Percentiles rank a stretch among this genome's conserved stretches.
Evolutionary conservation across 352 stramenopile species (phyloP).

Genomic region (Globisporangium lucens): DNA sequence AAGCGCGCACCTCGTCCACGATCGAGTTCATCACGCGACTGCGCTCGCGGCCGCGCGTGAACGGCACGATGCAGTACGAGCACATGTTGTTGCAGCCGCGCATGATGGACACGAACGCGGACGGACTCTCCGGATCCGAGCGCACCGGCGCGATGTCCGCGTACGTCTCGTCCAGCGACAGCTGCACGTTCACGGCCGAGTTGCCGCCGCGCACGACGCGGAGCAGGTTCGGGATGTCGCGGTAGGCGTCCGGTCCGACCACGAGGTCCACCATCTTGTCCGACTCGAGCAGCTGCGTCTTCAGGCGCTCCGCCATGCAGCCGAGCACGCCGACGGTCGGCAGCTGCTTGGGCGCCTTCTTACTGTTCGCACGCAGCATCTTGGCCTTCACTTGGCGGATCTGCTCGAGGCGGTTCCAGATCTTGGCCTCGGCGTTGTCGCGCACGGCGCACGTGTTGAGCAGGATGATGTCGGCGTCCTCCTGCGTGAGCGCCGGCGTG

Average conservation of each 20-base stretch:
- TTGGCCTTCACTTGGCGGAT: constrained; percentile 78
- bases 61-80: constrained; percentile 99
- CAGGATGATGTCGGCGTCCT: constrained; percentile 93
- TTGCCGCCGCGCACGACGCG: constrained; percentile 73
- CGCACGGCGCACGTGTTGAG: constrained; percentile 99
- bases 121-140: constrained; percentile 70
- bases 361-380: constrained; percentile 49
- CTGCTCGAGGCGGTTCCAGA: constrained; percentile 83
- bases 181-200: constrained; percentile 92
- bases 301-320: constrained; percentile 99
- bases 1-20: constrained; percentile 90
- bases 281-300: constrained; percentile 93
- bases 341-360: constrained; percentile 44
- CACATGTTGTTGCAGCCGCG: constrained; percentile 99
- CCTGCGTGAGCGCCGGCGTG: constrained; percentile 50
- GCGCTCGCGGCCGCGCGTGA: constrained; percentile 97
- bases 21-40: constrained; percentile 91
- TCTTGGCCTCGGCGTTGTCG: constrained; percentile 98
- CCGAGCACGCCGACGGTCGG: constrained; percentile 95
- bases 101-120: constrained; percentile 99
- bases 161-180: constrained; percentile 98
- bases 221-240: constrained; percentile 95
- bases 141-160: constrained; percentile 96
- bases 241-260: constrained; percentile 98
- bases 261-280: constrained; percentile 97